These are phyloP conservation scores for Mallotus nudiflorus DNA, from an alignment of 345 rosid genomes.

Conservation along the genomic window DNA sequence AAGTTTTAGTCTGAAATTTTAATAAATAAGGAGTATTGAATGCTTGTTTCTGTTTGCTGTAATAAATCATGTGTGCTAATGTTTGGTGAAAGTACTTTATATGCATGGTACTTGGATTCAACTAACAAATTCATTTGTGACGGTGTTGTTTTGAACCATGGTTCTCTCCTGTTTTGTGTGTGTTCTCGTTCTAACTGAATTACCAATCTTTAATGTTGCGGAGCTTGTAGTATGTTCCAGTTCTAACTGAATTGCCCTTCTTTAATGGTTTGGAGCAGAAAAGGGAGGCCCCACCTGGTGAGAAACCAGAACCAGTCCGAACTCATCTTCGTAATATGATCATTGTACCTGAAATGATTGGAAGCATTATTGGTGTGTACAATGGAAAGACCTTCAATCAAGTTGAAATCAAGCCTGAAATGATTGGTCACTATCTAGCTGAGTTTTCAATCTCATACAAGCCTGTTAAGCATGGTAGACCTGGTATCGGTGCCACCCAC, in stretches of 20 bases:
- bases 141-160: neutral
- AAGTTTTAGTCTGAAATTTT: neutral
- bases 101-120: neutral
- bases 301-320: conserved; percentile 93
- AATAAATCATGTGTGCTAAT: neutral
- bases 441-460: conserved; percentile 39
- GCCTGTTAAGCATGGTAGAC: conserved; percentile 98
- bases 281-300: conserved; percentile 93
- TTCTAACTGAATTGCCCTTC: neutral
- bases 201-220: too few species aligned
- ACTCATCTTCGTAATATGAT: conserved; percentile 91
- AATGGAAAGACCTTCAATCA: conserved; percentile 95
- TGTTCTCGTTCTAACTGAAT: too few species aligned
- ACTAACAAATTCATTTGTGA: neutral
- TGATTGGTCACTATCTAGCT: conserved; percentile 51
- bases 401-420: conserved; percentile 94
- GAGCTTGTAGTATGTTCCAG: neutral
- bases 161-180: too few species aligned
- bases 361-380: conserved; percentile 90
- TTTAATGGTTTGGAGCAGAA: conserved; percentile 47
- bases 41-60: neutral
- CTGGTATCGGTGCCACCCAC: conserved; percentile 97
- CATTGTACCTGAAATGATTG: conserved; percentile 97
- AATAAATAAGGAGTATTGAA: neutral
- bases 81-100: neutral